phyloP scores from a whole-genome alignment of 176 grass and related monocot genomes.

The Carex littledalei region DNA sequence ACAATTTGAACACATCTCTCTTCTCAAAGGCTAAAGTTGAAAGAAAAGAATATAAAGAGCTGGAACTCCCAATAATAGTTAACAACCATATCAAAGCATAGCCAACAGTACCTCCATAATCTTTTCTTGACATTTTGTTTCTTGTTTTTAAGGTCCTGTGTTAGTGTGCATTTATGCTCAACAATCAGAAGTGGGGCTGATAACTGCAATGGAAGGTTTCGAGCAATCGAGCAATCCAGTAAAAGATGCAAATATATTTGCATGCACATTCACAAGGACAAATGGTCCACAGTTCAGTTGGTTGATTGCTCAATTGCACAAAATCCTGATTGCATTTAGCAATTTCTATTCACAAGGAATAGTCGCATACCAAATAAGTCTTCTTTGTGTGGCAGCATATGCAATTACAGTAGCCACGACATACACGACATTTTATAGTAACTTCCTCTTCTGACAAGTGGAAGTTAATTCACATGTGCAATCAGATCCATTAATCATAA shows the following conservation, averaged over 20 bases:
- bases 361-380: neutral
- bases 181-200: neutral
- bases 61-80: neutral
- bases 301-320: neutral
- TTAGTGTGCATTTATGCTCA: neutral
- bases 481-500: too few species aligned
- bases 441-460: slow-evolving; percentile 3
- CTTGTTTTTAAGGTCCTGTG: neutral
- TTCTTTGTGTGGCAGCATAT: neutral
- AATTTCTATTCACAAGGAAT: neutral
- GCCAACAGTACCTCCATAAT: neutral
- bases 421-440: neutral
- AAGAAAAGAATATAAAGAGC: neutral
- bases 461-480: too few species aligned
- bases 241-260: neutral
- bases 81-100: neutral
- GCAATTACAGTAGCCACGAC: slow-evolving; percentile 14
- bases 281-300: neutral
- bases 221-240: neutral
- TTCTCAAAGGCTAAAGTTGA: slow-evolving; percentile 22
- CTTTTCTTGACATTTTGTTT: neutral
- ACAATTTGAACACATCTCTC: neutral
- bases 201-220: neutral
- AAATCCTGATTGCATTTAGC: neutral
- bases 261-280: neutral